Base-by-base conservation (phyloP, 371 early-diverging fungal genomes). In the Mortierella sp. region DNA sequence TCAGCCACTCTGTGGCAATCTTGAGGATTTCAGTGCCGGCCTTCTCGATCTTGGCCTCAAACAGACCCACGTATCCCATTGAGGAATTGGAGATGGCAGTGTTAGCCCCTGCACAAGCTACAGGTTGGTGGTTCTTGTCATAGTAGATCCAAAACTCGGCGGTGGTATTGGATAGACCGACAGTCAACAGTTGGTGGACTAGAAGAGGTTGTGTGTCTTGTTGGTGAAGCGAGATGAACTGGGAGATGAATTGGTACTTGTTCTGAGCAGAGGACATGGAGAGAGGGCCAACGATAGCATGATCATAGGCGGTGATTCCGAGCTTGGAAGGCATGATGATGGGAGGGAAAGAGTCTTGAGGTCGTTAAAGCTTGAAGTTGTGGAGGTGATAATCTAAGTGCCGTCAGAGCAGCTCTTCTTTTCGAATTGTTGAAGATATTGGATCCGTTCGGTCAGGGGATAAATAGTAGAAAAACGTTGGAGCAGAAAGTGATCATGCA, bases 111-210 rank as follows among this genome's bases (percentile, higher is more conserved):
- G 60, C 70, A 45, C 78, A 76, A 6, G 78, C 78, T 24, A 76
- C 18, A 8, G 78, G 78, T 14, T 49, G 70, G 31, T 66, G 38
- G 34, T 58, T 14, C 14, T 66, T 64, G 38, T 76, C 78, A 21
- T 70, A 76, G 24, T 66, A 48, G 42, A 76, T 70, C 78, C 78
- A 76, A 51, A 65, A 76, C 28, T 76, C 78, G 10, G 71, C 26
- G 26, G 23, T 16, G 27, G 58, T 54, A 39, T 65, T 28, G 6
- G 70, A 50, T 2, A 76, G 14, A 2, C 43, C 30, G 1, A 54
- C 43, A 2, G 60, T 59, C 53, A 76, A 45, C 31, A 76, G 66
- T 34, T 76, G 78, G 39, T 41, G 45, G 46, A 70, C 52, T 13
- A 76, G 58, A 2, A 55, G 54, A 0, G 71, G 71, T 28, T 70